phyloP scores from a whole-genome alignment of 2,329 filamentous ascomycete species.

The Coniochaeta pulveracea region DNA sequence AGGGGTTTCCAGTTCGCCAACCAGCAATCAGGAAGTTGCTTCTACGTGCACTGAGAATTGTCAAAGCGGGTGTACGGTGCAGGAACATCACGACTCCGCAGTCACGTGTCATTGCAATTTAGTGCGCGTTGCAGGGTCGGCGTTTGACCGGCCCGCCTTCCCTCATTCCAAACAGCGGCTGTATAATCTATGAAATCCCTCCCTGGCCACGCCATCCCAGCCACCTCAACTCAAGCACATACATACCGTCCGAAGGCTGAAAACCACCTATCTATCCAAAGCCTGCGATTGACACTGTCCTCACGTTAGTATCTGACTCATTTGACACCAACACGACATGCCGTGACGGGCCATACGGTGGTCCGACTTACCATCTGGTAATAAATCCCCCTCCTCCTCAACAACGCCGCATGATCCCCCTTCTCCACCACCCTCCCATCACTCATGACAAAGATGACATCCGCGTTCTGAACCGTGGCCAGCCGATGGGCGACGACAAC shows the following conservation, averaged over 20 bases:
- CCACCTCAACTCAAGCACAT: too few species aligned
- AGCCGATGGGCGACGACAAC: constrained; percentile 71
- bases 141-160: neutral
- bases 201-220: too few species aligned
- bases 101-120: too few species aligned
- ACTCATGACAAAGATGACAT: constrained; percentile 67
- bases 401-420: constrained; percentile 37
- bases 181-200: too few species aligned
- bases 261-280: constrained; percentile 30
- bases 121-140: too few species aligned
- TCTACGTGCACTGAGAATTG: too few species aligned
- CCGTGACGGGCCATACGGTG: neutral
- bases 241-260: too few species aligned
- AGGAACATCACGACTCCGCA: too few species aligned
- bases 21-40: too few species aligned
- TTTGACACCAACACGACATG: neutral
- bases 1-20: too few species aligned
- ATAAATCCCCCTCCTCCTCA: constrained; percentile 39
- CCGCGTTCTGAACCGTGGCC: constrained; percentile 66
- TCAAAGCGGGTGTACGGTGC: too few species aligned
- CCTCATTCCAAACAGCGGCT: neutral
- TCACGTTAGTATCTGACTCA: constrained; percentile 2
- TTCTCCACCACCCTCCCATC: constrained; percentile 48
- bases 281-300: constrained; percentile 45
- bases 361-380: constrained; percentile 41